These are phyloP conservation scores for Dictyostelium intermedium DNA, from an alignment of 78 protist genomes.

Conservation along the genomic window DNA sequence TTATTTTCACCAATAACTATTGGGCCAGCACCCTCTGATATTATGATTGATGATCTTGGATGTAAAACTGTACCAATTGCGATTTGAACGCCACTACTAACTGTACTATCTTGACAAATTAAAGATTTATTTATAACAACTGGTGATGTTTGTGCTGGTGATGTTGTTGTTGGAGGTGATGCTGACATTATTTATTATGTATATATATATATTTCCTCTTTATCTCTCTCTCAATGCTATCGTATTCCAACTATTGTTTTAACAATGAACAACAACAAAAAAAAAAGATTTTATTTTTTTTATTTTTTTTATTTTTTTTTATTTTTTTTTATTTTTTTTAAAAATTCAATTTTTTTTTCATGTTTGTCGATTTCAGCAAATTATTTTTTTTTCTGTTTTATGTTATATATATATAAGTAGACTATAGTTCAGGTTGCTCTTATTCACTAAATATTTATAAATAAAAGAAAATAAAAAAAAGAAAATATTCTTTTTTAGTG, in stretches of 20 bases:
- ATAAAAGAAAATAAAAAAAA: neutral
- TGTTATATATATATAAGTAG: neutral
- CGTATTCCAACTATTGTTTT: no score
- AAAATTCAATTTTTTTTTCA: neutral
- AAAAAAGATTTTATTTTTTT: neutral
- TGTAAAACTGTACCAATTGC: slow-evolving; percentile 55
- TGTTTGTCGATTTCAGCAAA: neutral
- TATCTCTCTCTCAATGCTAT: no score
- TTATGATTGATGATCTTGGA: slow-evolving; percentile 50
- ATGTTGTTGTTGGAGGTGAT: neutral
- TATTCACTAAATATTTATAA: neutral
- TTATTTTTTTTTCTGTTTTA: neutral
- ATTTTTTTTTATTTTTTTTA: neutral
- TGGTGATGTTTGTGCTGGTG: slow-evolving; percentile 1
- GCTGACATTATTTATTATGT: neutral
- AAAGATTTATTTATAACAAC: neutral
- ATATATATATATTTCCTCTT: no score
- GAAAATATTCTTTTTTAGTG: no score
- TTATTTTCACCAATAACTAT: slow-evolving; percentile 44
- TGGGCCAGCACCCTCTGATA: slow-evolving; percentile 30
- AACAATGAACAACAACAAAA: neutral
- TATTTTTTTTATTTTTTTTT: neutral
- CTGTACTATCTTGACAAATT: slow-evolving; percentile 59
- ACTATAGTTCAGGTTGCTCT: neutral
- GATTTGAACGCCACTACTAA: slow-evolving; percentile 41